A percentile compares a stretch with the other conserved stretches of the same genome.
phyloP scores from a whole-genome alignment of 2,329 filamentous ascomycete genomes.

The Pleoardoris graminearum region DNA sequence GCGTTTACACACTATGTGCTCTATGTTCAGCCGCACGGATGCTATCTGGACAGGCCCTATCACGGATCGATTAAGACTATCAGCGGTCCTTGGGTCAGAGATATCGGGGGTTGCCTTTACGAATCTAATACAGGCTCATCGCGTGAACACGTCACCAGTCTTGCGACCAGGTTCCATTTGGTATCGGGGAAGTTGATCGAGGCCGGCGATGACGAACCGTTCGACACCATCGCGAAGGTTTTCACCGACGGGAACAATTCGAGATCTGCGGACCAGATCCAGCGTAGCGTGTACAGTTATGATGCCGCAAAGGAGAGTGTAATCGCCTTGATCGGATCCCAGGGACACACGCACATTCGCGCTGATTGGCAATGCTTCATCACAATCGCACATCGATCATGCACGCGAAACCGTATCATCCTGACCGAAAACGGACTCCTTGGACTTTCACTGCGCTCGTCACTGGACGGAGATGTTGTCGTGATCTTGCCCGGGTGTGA shows the following conservation, averaged over 20 bases:
- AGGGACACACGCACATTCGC: neutral
- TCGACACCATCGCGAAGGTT: neutral
- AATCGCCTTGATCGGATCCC: neutral
- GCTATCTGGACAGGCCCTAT: neutral
- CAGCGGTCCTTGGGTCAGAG: neutral
- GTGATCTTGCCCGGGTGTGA: neutral
- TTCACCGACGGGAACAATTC: neutral
- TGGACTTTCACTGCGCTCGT: neutral
- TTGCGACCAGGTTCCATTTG: neutral
- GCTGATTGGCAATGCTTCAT: neutral
- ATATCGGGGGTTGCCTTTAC: neutral
- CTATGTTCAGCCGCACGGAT: neutral
- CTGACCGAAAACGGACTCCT: neutral
- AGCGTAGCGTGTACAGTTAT: neutral
- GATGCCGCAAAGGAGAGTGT: neutral
- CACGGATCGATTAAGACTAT: neutral
- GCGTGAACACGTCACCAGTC: neutral
- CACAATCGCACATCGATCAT: neutral
- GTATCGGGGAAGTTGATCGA: neutral
- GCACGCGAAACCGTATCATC: neutral
- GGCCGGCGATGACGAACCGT: neutral
- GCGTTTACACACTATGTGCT: neutral
- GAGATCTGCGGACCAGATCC: neutral
- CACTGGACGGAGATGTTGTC: conserved; percentile 2
- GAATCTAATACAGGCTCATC: neutral